These are phyloP conservation scores for Suhomyces atakaporum DNA, from an alignment of 1,139 yeast genomes.

Conservation along the genomic window DNA sequence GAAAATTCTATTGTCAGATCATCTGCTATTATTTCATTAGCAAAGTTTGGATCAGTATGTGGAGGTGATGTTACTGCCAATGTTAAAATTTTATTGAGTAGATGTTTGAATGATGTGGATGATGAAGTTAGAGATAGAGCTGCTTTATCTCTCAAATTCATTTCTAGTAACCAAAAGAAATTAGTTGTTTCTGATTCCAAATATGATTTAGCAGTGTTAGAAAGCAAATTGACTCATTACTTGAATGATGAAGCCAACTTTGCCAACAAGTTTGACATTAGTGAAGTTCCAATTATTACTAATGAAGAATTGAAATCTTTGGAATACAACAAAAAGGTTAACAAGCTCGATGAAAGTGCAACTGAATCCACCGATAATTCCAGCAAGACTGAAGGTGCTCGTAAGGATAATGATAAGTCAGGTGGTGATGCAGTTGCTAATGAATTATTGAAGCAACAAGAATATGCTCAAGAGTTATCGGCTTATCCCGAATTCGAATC, in stretches of 20 bases:
- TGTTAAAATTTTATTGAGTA: conserved; percentile 70
- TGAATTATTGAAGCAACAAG: conserved; percentile 55
- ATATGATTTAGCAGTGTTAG: conserved; percentile 76
- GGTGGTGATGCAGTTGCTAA: conserved; percentile 33
- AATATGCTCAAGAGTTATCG: conserved; percentile 65
- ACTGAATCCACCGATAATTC: conserved; percentile 25
- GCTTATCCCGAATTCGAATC: conserved; percentile 67
- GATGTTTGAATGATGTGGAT: conserved; percentile 87
- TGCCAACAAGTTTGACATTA: conserved; percentile 67
- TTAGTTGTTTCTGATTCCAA: conserved; percentile 68
- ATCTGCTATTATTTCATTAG: conserved; percentile 89
- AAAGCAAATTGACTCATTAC: conserved; percentile 72
- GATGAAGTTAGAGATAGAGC: conserved; percentile 99
- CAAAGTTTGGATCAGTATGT: conserved; percentile 85
- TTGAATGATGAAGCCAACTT: conserved; percentile 64
- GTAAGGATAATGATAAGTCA: conserved; percentile 17
- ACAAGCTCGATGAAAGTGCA: conserved; percentile 43
- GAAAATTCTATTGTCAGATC: conserved; percentile 95
- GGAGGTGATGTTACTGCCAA: conserved; percentile 68
- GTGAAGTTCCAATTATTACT: conserved; percentile 61
- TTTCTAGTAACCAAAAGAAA: conserved; percentile 51
- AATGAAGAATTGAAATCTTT: conserved; percentile 65
- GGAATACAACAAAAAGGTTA: conserved; percentile 59
- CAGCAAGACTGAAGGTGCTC: conserved; percentile 18
- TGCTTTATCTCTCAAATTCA: conserved; percentile 74